Base-by-base conservation (phyloP, 1,284 basidiomycete species). In the Apiotrichum gamsii region DNA sequence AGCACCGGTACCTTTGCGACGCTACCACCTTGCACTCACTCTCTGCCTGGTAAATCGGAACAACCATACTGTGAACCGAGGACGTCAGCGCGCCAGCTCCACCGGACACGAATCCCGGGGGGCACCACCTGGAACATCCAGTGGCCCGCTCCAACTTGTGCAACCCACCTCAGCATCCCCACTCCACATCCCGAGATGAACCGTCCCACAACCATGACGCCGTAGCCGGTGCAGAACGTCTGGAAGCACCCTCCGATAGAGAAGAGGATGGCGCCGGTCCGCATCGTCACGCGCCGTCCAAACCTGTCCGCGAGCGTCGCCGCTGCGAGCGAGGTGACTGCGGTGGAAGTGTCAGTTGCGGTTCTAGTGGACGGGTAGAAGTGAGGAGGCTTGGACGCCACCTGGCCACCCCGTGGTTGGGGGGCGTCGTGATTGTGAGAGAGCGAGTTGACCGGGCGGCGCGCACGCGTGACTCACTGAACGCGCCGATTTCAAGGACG, bases 151-250 rank as follows among this genome's bases (percentile, higher is more conserved):
- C 25, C 25, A 28, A 6, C 25, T n/a, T 14, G 21, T 11, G 43
- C 25, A 29, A 77, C 85, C 59, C 64, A 89, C 87, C 85, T 89
- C 41, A 97, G 76, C 56, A 96, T 77, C 13, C 93, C 94, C 13
- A 98, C 94, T 14, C 94, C 94, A 60, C 89, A 90, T 2, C 93
- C 94, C 53, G 86, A 87, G 48, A 93, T 75, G 38, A 97, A 75
- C 33, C 94, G 79, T 13, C 94, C 94, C 8, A 89, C 52, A 33
- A 95, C 81, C 91, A 98, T 97, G 41, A 78, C 75, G 65, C 76
- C 78, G 72, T 87, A 95, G 4, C 91, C 89, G 4, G 75, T 75
- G 8, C 90, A 87, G 59, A 89, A 84, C 0, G 93, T 90, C 74
- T 97, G 94, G 40, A 96, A 77, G 29, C 82, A 82, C 37, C 93